Base-by-base conservation (phyloP, 495 filamentous ascomycete genomes). In the Hyaloscypha hepaticicola region DNA sequence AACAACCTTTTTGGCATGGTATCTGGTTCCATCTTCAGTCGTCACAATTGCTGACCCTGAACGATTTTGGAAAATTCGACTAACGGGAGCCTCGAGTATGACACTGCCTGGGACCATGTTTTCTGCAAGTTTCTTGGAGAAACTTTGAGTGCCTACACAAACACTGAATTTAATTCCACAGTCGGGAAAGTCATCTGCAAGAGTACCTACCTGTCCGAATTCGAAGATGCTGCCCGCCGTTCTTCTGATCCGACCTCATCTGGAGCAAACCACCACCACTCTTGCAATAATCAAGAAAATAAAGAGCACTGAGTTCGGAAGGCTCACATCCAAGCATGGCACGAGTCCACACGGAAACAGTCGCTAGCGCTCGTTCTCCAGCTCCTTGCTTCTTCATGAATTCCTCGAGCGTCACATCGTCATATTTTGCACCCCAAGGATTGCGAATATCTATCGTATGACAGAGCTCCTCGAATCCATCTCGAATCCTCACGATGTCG, bases 271-370 rank as follows among this genome's bases (percentile, higher is more conserved):
- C 81, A 1, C 74, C 75, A 2, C 77, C 77, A 25, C 72, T 73
- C 60, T 75, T 75, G 72, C 77, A 77, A 69, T 84, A 82, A 51
- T 79, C 75, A n/a, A 86, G 69, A 64, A 84, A 78, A 61, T 70
- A 85, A 0, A 79, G 63, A 8, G 78, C 77, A 51, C 74, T 78
- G 24, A 85, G 60, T 8, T 84, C 78, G 0, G 41, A 31, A 1
- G 78, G 69, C 25, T 80, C 77, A 16, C 74, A 63, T 14, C 81
- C 80, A 5, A 53, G 50, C 50, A 53, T 53, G 21, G 14, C 50
- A 6, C 50, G 21, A 26, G 19, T 53, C 50, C 50, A 53, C 25
- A 53, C 70, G 5, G 69, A 16, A 65, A 74, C 50, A 63, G 69
- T n/a, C 72, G 25, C 14, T 70, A 74, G 6, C 7, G 58, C 70